Evolutionary conservation across 2,329 filamentous ascomycete species (phyloP), one percentile per base, ranked within the genome.

Genomic region (Alternaria atra): DNA sequence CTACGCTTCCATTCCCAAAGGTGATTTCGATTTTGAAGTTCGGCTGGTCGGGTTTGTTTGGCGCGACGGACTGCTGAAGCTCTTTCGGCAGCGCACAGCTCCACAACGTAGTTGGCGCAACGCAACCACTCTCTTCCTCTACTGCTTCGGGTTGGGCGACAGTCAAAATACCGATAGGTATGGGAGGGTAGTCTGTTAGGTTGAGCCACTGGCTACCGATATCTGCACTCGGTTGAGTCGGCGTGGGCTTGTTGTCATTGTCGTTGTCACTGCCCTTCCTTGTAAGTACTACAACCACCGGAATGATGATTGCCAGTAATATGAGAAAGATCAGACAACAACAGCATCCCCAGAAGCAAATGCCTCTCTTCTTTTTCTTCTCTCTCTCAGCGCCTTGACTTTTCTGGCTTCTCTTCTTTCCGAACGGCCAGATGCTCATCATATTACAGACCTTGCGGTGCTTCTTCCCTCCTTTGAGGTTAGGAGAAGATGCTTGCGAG

Each of bases 61-160:
- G 89, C 2, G 83, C 80, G 43, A 90, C 86, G 1, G 85, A 84
- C 4, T 84, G 79, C 43, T 94, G 91, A 61, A 92, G 80, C 68
- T 93, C 92, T 74, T 93, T 93, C 2, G 94, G 93, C 15, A 97
- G 79, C 10, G 89, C 86, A 76, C 94, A 98, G 74, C 91, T 96
- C 94, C 94, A 98, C 55, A 95, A 78, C 0, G 91, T 91, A 4
- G 87, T 83, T 0, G 90, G 90, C 7, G 84, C 82, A 4, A 94
- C 88, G 68, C 94, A 98, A 6, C 86, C 87, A 23, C 86, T 87
- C 55, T 87, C 85, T n/a, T 87, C 81, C 2, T 85, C 80, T 0
- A 86, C 85, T 51, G 90, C 88, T 67, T 91, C 86, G 0, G 93
- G 88, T 5, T 90, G 90, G 15, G 91, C 87, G 15, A 97, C 85